Evolutionary conservation across 2,329 filamentous ascomycete species (phyloP).

Genomic region (Periconia sp.): DNA sequence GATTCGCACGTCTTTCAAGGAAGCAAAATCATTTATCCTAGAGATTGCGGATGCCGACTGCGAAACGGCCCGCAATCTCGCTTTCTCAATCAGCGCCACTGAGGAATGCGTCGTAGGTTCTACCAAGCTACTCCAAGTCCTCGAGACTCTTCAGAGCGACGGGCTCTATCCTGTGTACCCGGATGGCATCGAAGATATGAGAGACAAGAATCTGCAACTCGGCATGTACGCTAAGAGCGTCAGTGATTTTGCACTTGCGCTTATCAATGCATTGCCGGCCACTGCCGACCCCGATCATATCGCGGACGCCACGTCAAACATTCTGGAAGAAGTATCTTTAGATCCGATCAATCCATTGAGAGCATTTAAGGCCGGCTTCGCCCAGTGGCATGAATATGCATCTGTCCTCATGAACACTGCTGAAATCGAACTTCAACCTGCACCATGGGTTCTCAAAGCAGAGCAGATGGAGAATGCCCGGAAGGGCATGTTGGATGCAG

Average conservation of each 20-base stretch:
- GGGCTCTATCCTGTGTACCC: constrained; percentile 35
- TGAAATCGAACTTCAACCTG: constrained; percentile 70
- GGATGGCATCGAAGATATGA: constrained; percentile 24
- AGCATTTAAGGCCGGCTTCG: constrained; percentile 51
- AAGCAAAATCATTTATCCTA: constrained; percentile 5
- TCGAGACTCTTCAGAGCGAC: constrained; percentile 29
- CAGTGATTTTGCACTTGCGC: no score
- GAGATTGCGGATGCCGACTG: constrained; percentile 9
- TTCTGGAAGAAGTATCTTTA: no score
- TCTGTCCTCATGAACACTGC: constrained; percentile 52
- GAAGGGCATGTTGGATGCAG: constrained; percentile 78
- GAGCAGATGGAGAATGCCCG: constrained; percentile 84
- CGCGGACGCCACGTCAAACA: no score
- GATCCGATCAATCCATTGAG: constrained; percentile 7
- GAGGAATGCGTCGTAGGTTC: constrained; percentile 24
- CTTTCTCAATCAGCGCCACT: no score
- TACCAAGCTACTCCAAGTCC: constrained; percentile 26
- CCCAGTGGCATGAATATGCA: constrained; percentile 69
- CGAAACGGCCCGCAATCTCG: no score
- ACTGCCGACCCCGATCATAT: no score
- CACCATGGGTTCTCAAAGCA: constrained; percentile 84
- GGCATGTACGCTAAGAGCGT: no score
- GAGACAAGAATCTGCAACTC: constrained; percentile 26
- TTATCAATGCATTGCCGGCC: no score
- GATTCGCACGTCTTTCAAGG: constrained; percentile 12